phyloP scores from a whole-genome alignment of 345 rosid genomes.

The Abelmoschus esculentus region DNA sequence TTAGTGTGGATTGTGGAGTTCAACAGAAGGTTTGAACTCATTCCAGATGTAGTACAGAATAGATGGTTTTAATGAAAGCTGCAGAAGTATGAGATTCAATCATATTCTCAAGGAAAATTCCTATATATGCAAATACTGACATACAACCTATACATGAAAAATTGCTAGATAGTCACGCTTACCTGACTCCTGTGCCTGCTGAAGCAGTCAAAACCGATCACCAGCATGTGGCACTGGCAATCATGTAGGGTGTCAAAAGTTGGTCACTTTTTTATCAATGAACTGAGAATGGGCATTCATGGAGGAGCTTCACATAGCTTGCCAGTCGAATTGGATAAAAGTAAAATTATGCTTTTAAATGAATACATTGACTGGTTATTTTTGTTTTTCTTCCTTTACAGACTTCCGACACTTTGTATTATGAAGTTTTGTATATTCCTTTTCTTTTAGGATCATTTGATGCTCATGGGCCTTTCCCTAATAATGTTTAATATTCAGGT shows the following conservation, averaged over 20 bases:
- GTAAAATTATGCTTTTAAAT: not conserved
- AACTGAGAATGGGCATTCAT: not conserved
- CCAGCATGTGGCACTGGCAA: not conserved
- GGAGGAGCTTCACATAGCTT: not conserved
- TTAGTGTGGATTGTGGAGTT: not conserved
- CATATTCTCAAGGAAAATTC: slow-evolving; percentile 4
- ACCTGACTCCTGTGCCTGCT: not conserved
- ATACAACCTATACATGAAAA: not conserved
- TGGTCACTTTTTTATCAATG: not conserved
- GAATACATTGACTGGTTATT: too few relatives aligned
- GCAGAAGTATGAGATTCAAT: not conserved
- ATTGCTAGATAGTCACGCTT: not conserved
- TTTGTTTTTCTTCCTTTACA: too few relatives aligned
- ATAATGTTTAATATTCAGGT: too few relatives aligned
- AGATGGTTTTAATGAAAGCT: not conserved
- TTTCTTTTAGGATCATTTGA: too few relatives aligned
- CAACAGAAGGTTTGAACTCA: not conserved
- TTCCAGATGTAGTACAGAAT: slow-evolving; percentile 1
- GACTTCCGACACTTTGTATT: too few relatives aligned
- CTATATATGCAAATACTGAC: not conserved
- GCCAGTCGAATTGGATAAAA: not conserved
- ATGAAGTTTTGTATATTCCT: too few relatives aligned
- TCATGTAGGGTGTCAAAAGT: not conserved
- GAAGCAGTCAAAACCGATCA: not conserved
- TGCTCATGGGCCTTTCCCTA: too few relatives aligned